A percentile compares a stretch with the other conserved stretches of the same genome.
Evolutionary conservation across 83 land plant genomes (phyloP).

Genomic region (Larix sibirica): DNA sequence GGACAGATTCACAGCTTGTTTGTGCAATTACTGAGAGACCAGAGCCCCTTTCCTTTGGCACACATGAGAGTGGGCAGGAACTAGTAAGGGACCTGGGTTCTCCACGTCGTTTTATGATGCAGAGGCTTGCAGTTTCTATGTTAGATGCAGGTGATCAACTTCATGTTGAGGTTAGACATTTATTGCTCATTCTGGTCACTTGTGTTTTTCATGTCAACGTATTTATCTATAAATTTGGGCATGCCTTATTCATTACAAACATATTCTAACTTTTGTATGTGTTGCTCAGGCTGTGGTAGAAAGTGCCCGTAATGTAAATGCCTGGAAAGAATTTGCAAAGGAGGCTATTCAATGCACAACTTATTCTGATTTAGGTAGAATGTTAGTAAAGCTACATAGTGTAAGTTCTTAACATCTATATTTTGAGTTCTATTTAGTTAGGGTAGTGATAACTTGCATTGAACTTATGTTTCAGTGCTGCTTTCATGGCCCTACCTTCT

Average conservation of each 20-base stretch:
- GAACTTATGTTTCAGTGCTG: not conserved
- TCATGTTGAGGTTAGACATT: slow-evolving; percentile 53
- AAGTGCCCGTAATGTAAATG: slow-evolving; percentile 60
- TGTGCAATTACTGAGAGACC: slow-evolving; percentile 73
- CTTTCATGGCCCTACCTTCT: not conserved
- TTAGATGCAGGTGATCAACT: slow-evolving; percentile 81
- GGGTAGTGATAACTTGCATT: not conserved
- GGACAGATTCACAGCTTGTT: slow-evolving; percentile 73
- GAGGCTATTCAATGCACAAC: slow-evolving; percentile 66
- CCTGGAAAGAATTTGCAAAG: slow-evolving; percentile 86
- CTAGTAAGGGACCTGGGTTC: slow-evolving; percentile 65
- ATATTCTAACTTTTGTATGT: not conserved
- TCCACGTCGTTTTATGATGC: slow-evolving; percentile 69
- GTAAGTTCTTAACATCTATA: slow-evolving; percentile 36
- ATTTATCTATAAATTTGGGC: not conserved
- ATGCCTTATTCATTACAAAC: not conserved
- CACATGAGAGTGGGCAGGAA: slow-evolving; percentile 62
- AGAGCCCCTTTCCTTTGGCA: slow-evolving; percentile 71
- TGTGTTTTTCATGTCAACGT: not conserved
- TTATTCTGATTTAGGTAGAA: slow-evolving; percentile 79
- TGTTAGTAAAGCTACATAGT: slow-evolving; percentile 78
- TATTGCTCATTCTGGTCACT: not conserved
- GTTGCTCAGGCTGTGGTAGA: slow-evolving; percentile 76
- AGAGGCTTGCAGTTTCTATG: slow-evolving; percentile 76
- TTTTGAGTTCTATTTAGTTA: not conserved